These are phyloP conservation scores for Trichocladium uniseriatum DNA, from an alignment of 495 filamentous ascomycete species.

Conservation along the genomic window DNA sequence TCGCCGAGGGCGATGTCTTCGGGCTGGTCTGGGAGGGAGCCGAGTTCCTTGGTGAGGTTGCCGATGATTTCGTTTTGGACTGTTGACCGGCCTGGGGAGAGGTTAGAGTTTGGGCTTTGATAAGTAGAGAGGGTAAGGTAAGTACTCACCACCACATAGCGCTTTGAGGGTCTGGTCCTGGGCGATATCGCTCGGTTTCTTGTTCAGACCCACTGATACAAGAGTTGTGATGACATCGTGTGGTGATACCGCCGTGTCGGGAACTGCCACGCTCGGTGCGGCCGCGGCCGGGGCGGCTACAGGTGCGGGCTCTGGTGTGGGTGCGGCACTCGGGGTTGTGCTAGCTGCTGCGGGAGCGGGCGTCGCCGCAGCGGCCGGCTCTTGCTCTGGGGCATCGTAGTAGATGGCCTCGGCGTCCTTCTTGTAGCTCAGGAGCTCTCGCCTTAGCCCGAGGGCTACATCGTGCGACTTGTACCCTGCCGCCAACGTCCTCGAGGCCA, in stretches of 20 bases:
- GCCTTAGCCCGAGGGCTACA: not conserved
- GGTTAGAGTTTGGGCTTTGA: not conserved
- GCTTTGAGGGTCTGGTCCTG: slow-evolving; percentile 89
- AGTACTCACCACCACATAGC: slow-evolving; percentile 35
- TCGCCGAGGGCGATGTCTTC: slow-evolving; percentile 88
- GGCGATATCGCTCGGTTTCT: slow-evolving; percentile 77
- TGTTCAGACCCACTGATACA: slow-evolving; percentile 82
- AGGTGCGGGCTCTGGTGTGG: too few species aligned
- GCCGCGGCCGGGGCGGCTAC: too few species aligned
- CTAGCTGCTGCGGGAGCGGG: too few species aligned
- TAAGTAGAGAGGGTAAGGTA: not conserved
- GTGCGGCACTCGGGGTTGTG: too few species aligned
- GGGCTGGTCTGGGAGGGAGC: slow-evolving; percentile 85
- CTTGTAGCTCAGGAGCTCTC: not conserved
- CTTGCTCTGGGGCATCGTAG: not conserved
- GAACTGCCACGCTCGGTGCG: too few species aligned
- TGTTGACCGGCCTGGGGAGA: slow-evolving; percentile 67
- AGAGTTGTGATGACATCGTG: too few species aligned
- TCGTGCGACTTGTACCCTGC: not conserved
- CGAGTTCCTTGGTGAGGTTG: slow-evolving; percentile 89
- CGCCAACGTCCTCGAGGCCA: not conserved
- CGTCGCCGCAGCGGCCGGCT: not conserved
- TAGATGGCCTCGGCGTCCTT: not conserved
- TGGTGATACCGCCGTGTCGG: too few species aligned
- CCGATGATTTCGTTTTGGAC: slow-evolving; percentile 84